Base-by-base conservation (phyloP, 768 basidiomycete genomes). In the Mycena floridula region DNA sequence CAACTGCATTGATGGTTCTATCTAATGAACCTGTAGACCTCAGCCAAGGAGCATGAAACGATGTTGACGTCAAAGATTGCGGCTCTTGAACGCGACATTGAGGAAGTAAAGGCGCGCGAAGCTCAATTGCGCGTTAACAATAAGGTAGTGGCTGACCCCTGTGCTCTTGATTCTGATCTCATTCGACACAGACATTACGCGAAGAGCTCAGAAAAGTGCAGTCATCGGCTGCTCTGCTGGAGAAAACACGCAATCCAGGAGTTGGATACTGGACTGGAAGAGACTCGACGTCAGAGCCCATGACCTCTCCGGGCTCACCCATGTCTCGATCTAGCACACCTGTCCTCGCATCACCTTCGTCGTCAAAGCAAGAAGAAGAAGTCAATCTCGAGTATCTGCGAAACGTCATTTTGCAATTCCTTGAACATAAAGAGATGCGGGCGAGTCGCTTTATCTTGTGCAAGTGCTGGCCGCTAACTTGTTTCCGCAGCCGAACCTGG, bases 391-490 rank as follows among this genome's bases (percentile, higher is more conserved):
- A 98, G 65, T 99, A 99, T 63, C 64, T 99, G 37, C 76, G 96
- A 46, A 98, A 98, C 61, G 88, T 98, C 25, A 91, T 98, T 45
- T 62, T 99, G 37, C 96, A 98, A 61, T 99, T 99, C 68, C 71
- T 99, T 40, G 96, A 99, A 60, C 89, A 97, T 66, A 93, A 95
- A 60, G 93, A 98, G 62, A 97, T 97, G 93, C 76, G 96, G 66
- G 93, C 93, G 58, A 60, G 89, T 69, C 6, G 16, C n/a, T 12
- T 32, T 2, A n/a, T n/a, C n/a, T n/a, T n/a, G n/a, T n/a, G n/a
- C n/a, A n/a, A n/a, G n/a, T 7, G 15, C 23, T 30, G 42, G 50
- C 40, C 36, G 40, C 40, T 7, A 8, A 37, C 13, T 48, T 22
- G 26, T 20, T 47, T 13, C 44, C 28, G 8, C 47, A 92, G 87